Evolutionary conservation across 2,329 filamentous ascomycete species (phyloP), one percentile per base, ranked within the genome.

Genomic region (Phialophora tarda): DNA sequence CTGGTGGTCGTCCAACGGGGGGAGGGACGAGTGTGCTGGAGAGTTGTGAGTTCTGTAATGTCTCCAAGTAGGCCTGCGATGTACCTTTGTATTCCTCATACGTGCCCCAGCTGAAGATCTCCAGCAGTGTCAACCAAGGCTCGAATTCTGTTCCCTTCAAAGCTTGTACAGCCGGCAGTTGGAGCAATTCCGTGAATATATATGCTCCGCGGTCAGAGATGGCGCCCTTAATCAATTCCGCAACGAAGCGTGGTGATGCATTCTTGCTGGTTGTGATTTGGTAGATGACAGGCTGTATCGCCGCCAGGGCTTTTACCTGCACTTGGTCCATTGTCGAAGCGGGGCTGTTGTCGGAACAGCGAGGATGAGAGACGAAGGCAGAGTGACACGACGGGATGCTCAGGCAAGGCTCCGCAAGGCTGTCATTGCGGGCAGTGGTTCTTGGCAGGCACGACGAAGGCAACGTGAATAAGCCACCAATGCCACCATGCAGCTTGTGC

Each of bases 41-140:
- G 34, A 7, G 11, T 61, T 26, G 41, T 60, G 11, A 61, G 47
- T 32, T 12, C 26, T 28, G 10, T 26, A 24, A 23, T 34, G 26
- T n/a, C 30, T 26, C 32, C 4, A 7, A 28, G 30, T 70, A 34
- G 63, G 57, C 51, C 26, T 41, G 73, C 72, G 23, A 77, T 76
- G 63, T 75, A 88, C 87, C 76, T 77, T 85, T 83, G 82, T 97
- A 97, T 73, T 89, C 86, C 66, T 86, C 82, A 83, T 92, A 97
- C 66, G 92, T 97, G 67, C 94, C 95, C 84, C 95, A 92, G 66
- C 93, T 91, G 80, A 99, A 99, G 74, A 96, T 89, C 78, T 93
- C 86, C 53, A 99, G 89, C 14, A 96, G 85, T 1, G 82, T 86
- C 59, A 95, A 83, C 78, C 92, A 81, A 48, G 78, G 73, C 6